These are phyloP conservation scores for Agaricales sp. DNA, from an alignment of 1,284 basidiomycete genomes.

Conservation along the genomic window DNA sequence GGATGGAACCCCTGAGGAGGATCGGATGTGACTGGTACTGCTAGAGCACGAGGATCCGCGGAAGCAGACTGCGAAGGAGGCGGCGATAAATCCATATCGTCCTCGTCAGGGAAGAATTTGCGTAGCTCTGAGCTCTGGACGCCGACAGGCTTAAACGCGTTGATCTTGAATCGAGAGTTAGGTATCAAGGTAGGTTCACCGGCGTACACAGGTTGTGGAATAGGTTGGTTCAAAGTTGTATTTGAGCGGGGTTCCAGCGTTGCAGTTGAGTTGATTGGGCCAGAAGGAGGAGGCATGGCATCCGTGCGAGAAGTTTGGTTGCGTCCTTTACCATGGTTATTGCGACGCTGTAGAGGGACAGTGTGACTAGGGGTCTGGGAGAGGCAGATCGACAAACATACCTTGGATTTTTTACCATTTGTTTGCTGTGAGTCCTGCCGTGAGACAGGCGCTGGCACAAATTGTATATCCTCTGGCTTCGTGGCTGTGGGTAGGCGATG, in stretches of 20 bases:
- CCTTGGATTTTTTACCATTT: neutral
- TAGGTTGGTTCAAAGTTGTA: neutral
- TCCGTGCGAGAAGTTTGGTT: constrained; percentile 15
- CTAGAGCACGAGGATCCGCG: neutral
- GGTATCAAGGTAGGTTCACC: constrained; percentile 12
- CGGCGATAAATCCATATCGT: constrained; percentile 27
- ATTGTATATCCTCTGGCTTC: constrained; percentile 1
- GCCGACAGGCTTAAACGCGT: constrained; percentile 57
- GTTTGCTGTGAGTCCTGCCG: neutral
- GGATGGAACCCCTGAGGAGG: neutral
- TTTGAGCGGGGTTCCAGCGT: constrained; percentile 5
- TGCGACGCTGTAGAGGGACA: constrained; percentile 28
- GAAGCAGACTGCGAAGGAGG: constrained; percentile 4
- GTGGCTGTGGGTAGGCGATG: neutral
- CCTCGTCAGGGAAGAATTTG: constrained; percentile 64
- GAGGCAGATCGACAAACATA: constrained; percentile 10
- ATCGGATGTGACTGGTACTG: neutral
- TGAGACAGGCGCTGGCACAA: neutral
- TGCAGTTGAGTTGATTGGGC: constrained; percentile 12
- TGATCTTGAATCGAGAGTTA: constrained; percentile 23
- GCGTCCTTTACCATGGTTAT: constrained; percentile 22
- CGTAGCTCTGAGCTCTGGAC: constrained; percentile 48
- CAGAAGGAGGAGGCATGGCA: constrained; percentile 18
- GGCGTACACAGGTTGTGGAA: neutral
- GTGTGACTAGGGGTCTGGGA: constrained; percentile 29